A percentile compares a stretch with the other conserved stretches of the same genome.
phyloP scores from a whole-genome alignment of 345 rosid species.

The Eucalyptus cloeziana region DNA sequence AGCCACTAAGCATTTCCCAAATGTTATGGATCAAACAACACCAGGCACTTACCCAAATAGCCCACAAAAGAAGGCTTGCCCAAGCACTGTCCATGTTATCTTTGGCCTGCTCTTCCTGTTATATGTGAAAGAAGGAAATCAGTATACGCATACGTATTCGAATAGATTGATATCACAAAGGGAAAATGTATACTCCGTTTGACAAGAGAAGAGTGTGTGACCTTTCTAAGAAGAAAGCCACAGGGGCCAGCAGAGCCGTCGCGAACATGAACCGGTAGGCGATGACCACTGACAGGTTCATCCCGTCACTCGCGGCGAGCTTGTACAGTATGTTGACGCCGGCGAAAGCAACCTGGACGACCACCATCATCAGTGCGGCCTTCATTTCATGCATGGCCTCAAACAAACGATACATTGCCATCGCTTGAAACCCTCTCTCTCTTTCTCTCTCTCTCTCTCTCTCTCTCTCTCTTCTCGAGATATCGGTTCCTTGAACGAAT shows the following conservation, averaged over 20 bases:
- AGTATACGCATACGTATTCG: neutral
- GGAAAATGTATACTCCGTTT: neutral
- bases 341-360: neutral
- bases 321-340: slow-evolving; percentile 1
- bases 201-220: neutral
- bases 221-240: slow-evolving; percentile 1
- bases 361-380: neutral
- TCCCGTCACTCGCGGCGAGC: neutral
- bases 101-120: slow-evolving; percentile 38
- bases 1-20: too few relatives aligned
- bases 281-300: neutral
- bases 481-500: neutral
- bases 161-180: neutral
- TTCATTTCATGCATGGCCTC: neutral
- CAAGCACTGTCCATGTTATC: slow-evolving; percentile 30
- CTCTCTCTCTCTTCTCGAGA: neutral
- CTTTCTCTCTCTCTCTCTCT: neutral
- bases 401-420: neutral
- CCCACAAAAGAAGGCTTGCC: slow-evolving; percentile 35
- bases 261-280: slow-evolving; percentile 1
- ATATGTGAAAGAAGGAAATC: neutral
- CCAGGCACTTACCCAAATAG: slow-evolving; percentile 26
- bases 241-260: neutral
- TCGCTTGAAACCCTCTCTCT: neutral
- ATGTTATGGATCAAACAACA: neutral